Percentiles rank a stretch among this genome's conserved stretches.
Evolutionary conservation across 495 filamentous ascomycete genomes (phyloP).

Genomic region (Pyronema domesticum): DNA sequence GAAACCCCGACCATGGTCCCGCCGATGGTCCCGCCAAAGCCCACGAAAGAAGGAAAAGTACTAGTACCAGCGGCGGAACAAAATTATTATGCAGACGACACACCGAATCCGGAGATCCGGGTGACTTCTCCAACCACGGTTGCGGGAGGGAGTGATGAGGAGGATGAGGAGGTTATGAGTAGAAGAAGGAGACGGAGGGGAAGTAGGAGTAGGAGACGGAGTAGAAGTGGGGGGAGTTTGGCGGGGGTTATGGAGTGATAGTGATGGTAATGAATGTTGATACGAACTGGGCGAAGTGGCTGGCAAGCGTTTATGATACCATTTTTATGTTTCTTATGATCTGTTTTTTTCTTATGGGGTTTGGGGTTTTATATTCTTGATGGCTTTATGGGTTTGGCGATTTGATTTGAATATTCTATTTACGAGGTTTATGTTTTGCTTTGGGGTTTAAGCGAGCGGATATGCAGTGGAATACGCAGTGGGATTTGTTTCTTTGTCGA

Average conservation of each 20-base stretch:
- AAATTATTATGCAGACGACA: background rate
- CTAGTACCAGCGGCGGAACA: background rate
- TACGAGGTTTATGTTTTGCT: too few relatives aligned
- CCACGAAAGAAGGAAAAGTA: conserved; percentile 4
- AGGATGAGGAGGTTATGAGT: conserved; percentile 7
- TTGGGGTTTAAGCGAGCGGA: too few relatives aligned
- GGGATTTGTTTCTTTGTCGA: too few relatives aligned
- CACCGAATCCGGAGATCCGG: conserved; percentile 21
- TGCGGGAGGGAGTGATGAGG: conserved; percentile 19
- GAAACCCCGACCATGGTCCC: background rate
- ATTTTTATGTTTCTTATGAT: too few relatives aligned
- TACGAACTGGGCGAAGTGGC: background rate
- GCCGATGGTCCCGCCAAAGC: conserved; percentile 1
- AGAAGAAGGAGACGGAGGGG: conserved; percentile 6
- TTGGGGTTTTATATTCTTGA: too few relatives aligned
- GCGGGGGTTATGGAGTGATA: conserved; percentile 2
- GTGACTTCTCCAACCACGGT: conserved; percentile 23
- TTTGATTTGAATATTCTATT: too few relatives aligned
- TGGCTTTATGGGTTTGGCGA: too few relatives aligned
- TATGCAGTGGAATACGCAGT: too few relatives aligned
- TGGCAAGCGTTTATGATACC: background rate
- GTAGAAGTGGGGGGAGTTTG: background rate
- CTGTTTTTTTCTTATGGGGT: too few relatives aligned
- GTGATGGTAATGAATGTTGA: background rate
- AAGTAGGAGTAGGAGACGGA: conserved; percentile 5